These are phyloP conservation scores for Plasmodium fragile DNA, from an alignment of 169 alveolate species.

Conservation along the genomic window DNA sequence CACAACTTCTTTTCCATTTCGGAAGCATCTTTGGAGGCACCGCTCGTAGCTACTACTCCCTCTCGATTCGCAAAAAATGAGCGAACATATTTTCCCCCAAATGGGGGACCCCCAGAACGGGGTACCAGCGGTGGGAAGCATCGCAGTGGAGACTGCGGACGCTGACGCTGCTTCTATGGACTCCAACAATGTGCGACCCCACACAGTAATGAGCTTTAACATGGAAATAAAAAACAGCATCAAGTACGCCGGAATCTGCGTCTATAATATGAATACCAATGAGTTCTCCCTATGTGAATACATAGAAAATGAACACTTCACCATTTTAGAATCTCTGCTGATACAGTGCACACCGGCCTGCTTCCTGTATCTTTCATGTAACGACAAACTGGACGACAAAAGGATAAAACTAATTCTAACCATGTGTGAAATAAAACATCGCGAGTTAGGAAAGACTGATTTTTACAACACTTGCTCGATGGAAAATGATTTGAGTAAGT, in stretches of 20 bases:
- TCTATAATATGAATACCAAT: slow-evolving; percentile 26
- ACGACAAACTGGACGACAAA: slow-evolving; percentile 45
- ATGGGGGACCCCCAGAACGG: background rate
- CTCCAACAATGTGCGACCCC: background rate
- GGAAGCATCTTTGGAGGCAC: background rate
- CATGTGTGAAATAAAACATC: slow-evolving; percentile 50
- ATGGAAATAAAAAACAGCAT: slow-evolving; percentile 17
- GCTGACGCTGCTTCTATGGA: background rate
- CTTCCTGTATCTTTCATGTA: slow-evolving; percentile 21
- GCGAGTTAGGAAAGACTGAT: slow-evolving; percentile 24
- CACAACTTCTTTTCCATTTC: too few species aligned
- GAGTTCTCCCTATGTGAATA: slow-evolving; percentile 70
- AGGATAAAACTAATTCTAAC: slow-evolving; percentile 49
- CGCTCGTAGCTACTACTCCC: background rate
- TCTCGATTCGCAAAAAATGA: background rate
- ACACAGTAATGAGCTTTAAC: slow-evolving; percentile 31
- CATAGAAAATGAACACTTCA: slow-evolving; percentile 75
- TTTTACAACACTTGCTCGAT: slow-evolving; percentile 48
- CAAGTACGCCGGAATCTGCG: slow-evolving; percentile 60
- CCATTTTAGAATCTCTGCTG: slow-evolving; percentile 55
- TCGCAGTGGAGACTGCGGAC: background rate
- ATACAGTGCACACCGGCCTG: slow-evolving; percentile 40
- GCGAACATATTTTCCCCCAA: background rate
- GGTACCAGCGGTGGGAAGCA: background rate
- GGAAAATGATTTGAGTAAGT: slow-evolving; percentile 78